phyloP scores from a whole-genome alignment of 2,329 filamentous ascomycete species.

The Karstenula rhodostoma region DNA sequence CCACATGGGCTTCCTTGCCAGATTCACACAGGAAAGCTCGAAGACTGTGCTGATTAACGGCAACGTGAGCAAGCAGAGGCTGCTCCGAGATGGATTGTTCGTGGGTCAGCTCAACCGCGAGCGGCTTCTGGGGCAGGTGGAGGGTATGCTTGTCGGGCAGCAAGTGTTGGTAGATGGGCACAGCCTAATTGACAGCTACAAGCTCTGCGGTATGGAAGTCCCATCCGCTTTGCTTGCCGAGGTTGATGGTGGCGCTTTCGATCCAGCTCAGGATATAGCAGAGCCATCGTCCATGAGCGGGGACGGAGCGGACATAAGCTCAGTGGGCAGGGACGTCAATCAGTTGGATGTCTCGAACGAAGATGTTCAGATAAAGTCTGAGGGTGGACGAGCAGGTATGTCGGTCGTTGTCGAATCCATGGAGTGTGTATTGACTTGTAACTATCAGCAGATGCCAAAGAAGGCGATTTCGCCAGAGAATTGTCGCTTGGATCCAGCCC shows the following conservation, averaged over 20 bases:
- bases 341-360: not conserved
- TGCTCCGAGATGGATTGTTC: conserved; percentile 16
- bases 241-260: not conserved
- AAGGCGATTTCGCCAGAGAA: not conserved
- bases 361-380: not conserved
- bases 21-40: not conserved
- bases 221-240: conserved; percentile 15
- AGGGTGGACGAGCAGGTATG: not conserved
- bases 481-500: not conserved
- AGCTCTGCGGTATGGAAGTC: conserved; percentile 9
- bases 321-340: not conserved
- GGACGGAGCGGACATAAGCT: not conserved
- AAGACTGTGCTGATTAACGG: not conserved
- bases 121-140: conserved; percentile 19
- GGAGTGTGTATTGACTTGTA: not conserved
- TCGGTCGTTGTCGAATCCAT: not conserved
- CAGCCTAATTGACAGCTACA: conserved; percentile 20
- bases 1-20: not conserved
- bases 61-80: not conserved
- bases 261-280: not conserved
- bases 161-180: conserved; percentile 13
- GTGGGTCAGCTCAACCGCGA: conserved; percentile 6
- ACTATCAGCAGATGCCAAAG: not conserved
- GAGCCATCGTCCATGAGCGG: not conserved
- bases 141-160: conserved; percentile 21